phyloP scores from a whole-genome alignment of 2,329 filamentous ascomycete genomes.

The Arachnomyces sp. region DNA sequence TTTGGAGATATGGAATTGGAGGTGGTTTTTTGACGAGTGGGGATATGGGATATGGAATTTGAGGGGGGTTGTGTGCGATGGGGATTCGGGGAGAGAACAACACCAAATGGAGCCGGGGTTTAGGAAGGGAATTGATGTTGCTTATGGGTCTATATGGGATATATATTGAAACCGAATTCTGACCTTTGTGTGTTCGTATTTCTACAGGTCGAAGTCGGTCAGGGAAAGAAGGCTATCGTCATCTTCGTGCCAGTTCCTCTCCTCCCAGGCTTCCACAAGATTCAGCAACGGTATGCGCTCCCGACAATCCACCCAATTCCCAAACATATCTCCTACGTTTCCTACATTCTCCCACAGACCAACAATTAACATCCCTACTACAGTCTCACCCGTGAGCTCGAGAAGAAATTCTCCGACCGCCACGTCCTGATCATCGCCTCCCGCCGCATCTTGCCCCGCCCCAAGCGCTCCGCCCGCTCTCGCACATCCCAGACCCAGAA shows the following conservation, averaged over 20 bases:
- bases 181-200: slow-evolving; percentile 23
- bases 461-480: slow-evolving; percentile 94
- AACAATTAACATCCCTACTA: neutral
- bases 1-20: neutral
- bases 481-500: slow-evolving; percentile 98
- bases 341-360: slow-evolving; percentile 2
- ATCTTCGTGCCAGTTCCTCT: slow-evolving; percentile 99
- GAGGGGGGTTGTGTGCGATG: neutral
- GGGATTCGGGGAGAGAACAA: neutral
- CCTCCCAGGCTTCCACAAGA: slow-evolving; percentile 96
- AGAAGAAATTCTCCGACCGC: slow-evolving; percentile 99
- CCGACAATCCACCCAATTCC: slow-evolving; percentile 1
- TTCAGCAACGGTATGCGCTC: slow-evolving; percentile 90
- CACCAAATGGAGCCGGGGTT: neutral
- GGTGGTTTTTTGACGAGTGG: slow-evolving; percentile 2
- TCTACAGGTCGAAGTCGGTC: slow-evolving; percentile 95
- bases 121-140: neutral
- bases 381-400: slow-evolving; percentile 98
- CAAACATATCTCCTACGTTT: neutral
- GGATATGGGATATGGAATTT: neutral
- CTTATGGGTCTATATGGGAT: slow-evolving; percentile 8
- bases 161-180: slow-evolving; percentile 16
- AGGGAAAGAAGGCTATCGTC: slow-evolving; percentile 99
- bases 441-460: slow-evolving; percentile 96
- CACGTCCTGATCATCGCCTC: slow-evolving; percentile 98